Evolutionary conservation across 768 basidiomycete genomes (phyloP).

Genomic region (Fibroporia radiculosa): DNA sequence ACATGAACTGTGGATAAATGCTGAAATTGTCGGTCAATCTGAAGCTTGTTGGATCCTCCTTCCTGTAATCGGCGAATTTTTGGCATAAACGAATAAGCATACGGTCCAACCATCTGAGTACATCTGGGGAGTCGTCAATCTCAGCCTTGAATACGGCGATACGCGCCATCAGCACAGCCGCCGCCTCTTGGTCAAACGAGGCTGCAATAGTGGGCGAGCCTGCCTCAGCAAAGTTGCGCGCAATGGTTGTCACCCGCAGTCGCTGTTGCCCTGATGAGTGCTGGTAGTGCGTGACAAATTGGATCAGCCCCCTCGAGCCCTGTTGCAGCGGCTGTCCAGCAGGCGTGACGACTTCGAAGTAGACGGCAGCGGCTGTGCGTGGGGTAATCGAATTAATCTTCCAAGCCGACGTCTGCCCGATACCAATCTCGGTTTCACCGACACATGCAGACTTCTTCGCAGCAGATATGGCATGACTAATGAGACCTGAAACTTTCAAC

Average conservation of each 20-base stretch:
- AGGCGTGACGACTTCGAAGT: constrained; percentile 98
- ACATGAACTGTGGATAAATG: constrained; percentile 99
- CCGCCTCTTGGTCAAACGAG: constrained; percentile 96
- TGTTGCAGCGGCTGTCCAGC: constrained; percentile 88
- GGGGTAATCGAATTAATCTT: constrained; percentile 89
- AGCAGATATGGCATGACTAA: constrained; percentile 94
- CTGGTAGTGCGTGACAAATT: constrained; percentile 98
- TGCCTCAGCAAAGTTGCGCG: constrained; percentile 95
- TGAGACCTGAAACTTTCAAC: constrained; percentile 94
- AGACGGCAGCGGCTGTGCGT: constrained; percentile 82
- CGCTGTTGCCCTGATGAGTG: constrained; percentile 94
- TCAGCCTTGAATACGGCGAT: constrained; percentile 99
- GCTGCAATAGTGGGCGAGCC: constrained; percentile 91
- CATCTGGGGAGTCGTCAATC: constrained; percentile 96
- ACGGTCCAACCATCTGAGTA: constrained; percentile 92
- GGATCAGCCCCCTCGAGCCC: constrained; percentile 89
- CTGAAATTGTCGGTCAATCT: constrained; percentile 91
- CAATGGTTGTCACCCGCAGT: constrained; percentile 95
- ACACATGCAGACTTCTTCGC: constrained; percentile 96
- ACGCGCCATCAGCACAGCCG: constrained; percentile 96
- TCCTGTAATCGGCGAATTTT: constrained; percentile 98
- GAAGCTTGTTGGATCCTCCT: constrained; percentile 95
- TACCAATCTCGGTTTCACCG: constrained; percentile 98
- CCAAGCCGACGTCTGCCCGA: constrained; percentile 98
- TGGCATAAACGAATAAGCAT: constrained; percentile 99